Percentiles rank a stretch among this genome's conserved stretches.
phyloP scores from a whole-genome alignment of 371 early-diverging fungal species.

The Mucor lusitanicus region DNA sequence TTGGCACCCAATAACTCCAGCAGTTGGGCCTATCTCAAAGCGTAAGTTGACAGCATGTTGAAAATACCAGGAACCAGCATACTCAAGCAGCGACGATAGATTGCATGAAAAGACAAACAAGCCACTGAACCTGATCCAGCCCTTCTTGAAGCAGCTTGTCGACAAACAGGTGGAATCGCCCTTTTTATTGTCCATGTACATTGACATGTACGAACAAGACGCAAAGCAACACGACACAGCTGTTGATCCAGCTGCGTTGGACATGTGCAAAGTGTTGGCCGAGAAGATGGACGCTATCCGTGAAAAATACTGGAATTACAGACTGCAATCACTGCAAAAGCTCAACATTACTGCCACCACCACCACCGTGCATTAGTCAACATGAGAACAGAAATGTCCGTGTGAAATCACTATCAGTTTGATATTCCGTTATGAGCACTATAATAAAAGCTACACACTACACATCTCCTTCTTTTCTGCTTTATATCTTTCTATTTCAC shows the following conservation, averaged over 20 bases:
- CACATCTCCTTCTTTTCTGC: not conserved
- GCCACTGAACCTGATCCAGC: constrained; percentile 42
- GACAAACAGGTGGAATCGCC: constrained; percentile 51
- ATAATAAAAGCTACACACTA: not conserved
- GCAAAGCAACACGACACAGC: constrained; percentile 37
- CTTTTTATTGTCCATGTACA: constrained; percentile 59
- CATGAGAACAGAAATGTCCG: not conserved
- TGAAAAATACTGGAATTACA: constrained; percentile 75
- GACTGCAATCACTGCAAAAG: constrained; percentile 45
- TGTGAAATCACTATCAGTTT: not conserved
- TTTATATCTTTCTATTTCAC: not conserved
- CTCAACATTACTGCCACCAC: not conserved
- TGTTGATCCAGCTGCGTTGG: constrained; percentile 42
- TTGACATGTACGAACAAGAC: constrained; percentile 71
- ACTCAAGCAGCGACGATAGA: constrained; percentile 19
- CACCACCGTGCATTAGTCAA: not conserved
- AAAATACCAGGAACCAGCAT: not conserved
- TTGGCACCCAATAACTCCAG: constrained; percentile 88
- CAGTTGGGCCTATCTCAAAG: constrained; percentile 85
- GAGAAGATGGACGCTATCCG: constrained; percentile 68
- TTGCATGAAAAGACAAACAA: constrained; percentile 45
- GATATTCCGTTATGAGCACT: not conserved
- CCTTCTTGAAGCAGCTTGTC: constrained; percentile 48
- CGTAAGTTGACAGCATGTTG: constrained; percentile 40
- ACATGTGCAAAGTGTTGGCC: constrained; percentile 63